Evolutionary conservation across 1,139 yeast species (phyloP), one percentile per base, ranked within the genome.

Genomic region (Taiozyma sp.): DNA sequence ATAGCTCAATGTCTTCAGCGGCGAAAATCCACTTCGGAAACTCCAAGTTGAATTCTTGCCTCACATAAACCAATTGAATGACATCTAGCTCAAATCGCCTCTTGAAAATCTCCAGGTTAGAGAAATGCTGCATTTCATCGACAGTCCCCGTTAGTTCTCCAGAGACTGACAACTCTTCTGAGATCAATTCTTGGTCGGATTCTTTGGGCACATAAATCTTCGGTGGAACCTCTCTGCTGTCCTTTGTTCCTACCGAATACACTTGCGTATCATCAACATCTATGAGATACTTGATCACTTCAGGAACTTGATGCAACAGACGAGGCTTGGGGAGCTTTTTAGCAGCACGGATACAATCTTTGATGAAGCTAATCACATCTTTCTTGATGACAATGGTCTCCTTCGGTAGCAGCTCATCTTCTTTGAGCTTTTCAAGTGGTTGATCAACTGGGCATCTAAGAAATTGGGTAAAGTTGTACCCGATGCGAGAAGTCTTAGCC

Each of bases 301-400:
- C 24, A 37, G 41, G 19, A 9, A 19, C 24, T 5, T 37, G 41
- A 10, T 19, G 5, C 14, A 37, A 19, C 19, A 24, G 41, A 19
- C 24, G 14, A 7, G 41, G 41, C 24, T 37, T 37, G 16, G 41
- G 41, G 14, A 37, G 19, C 13, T 35, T 10, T n/a, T 30, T 28
- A 7, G 22, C 41, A 11, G 26, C 40, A 24, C 39, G 28, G 8
- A 50, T 40, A 35, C 51, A 51, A 2, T 34, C 42, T n/a, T 49
- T 51, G 14, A 56, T 47, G 28, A 46, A 56, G 2, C 28, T 30
- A 1, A 49, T 45, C 10, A 51, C 35, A 5, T 56, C 57, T 39
- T 46, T 53, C 13, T 49, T 51, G 10, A 56, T 43, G 2, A 43
- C 21, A 3, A 55, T 37, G 2, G 50, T 34, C 21, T 54, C 59